Evolutionary conservation across 306 rosid genomes (phyloP).

Genomic region (Luffa acutangula): DNA sequence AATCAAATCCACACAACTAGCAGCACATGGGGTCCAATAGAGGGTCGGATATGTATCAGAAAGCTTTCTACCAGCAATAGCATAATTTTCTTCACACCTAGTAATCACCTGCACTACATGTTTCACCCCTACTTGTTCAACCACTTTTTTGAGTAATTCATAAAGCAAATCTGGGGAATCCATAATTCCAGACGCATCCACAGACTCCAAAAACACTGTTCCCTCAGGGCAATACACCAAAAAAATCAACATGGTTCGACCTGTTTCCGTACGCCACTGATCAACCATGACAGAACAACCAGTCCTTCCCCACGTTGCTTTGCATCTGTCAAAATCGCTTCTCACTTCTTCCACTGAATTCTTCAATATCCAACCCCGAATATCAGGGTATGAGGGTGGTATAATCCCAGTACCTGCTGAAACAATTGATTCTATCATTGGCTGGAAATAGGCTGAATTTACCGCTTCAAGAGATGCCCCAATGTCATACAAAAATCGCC

Average conservation of each 20-base stretch:
- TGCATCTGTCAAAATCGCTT: conserved; percentile 44
- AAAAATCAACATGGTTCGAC: conserved; percentile 34
- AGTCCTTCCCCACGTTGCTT: conserved; percentile 58
- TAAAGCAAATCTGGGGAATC: conserved; percentile 35
- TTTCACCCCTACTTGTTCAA: conserved; percentile 67
- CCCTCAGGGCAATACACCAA: conserved; percentile 67
- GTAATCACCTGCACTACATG: conserved; percentile 83
- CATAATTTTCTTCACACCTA: conserved; percentile 46
- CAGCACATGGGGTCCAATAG: conserved; percentile 73
- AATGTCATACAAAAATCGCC: conserved; percentile 72
- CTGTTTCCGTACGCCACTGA: conserved; percentile 44
- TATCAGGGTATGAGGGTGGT: conserved; percentile 55
- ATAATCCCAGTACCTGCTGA: conserved; percentile 34
- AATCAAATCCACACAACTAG: conserved; percentile 50
- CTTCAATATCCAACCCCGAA: conserved; percentile 77
- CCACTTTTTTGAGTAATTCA: conserved; percentile 54
- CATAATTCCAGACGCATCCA: conserved; percentile 55
- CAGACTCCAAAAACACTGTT: conserved; percentile 50
- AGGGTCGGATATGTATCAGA: conserved; percentile 59
- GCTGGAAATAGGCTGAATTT: conserved; percentile 63
- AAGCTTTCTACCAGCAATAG: conserved; percentile 51
- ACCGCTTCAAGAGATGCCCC: conserved; percentile 81
- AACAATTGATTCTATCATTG: conserved; percentile 76
- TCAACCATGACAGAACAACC: conserved; percentile 84
- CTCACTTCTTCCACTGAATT: conserved; percentile 65